These are phyloP conservation scores for Uronychia setigera DNA, from an alignment of 73 alveolate genomes.

Conservation along the genomic window DNA sequence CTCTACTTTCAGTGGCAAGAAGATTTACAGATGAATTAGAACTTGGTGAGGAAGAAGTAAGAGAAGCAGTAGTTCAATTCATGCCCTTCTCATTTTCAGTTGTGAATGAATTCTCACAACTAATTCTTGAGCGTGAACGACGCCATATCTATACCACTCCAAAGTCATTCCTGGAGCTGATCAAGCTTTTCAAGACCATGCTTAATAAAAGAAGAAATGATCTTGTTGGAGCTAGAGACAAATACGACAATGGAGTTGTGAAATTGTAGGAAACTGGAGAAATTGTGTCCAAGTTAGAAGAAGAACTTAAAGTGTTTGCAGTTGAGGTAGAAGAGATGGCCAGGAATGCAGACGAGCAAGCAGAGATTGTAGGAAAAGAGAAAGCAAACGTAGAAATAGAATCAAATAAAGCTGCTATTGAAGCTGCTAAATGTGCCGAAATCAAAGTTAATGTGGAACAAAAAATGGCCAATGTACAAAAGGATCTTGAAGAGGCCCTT, in stretches of 20 bases:
- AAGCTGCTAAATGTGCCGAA: constrained; percentile 92
- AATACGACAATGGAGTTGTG: constrained; percentile 95
- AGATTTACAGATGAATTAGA: constrained; percentile 87
- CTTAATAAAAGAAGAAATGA: constrained; percentile 83
- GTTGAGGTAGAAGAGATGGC: constrained; percentile 99
- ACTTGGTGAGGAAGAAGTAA: constrained; percentile 89
- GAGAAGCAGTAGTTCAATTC: constrained; percentile 95
- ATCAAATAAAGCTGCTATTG: constrained; percentile 91
- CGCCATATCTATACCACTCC: constrained; percentile 99
- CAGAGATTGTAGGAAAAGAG: constrained; percentile 97
- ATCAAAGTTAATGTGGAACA: constrained; percentile 97
- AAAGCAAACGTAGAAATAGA: constrained; percentile 95
- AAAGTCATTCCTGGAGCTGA: constrained; percentile 99
- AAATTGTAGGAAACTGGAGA: constrained; percentile 96
- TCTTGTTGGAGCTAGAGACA: constrained; percentile 50
- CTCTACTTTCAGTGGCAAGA: constrained; percentile 97
- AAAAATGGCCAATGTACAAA: constrained; percentile 93
- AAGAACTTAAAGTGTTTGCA: constrained; percentile 96
- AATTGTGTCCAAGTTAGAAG: constrained; percentile 97
- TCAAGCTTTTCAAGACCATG: constrained; percentile 98
- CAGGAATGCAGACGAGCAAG: constrained; percentile 98
- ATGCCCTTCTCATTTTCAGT: constrained; percentile 99
- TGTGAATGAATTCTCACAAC: constrained; percentile 93
- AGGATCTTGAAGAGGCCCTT: constrained; percentile 96
- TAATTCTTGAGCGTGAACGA: constrained; percentile 90